Percentiles rank a stretch among this genome's conserved stretches.
Evolutionary conservation across 2,329 filamentous ascomycete species (phyloP).

Genomic region (Nannizzia gypsea): DNA sequence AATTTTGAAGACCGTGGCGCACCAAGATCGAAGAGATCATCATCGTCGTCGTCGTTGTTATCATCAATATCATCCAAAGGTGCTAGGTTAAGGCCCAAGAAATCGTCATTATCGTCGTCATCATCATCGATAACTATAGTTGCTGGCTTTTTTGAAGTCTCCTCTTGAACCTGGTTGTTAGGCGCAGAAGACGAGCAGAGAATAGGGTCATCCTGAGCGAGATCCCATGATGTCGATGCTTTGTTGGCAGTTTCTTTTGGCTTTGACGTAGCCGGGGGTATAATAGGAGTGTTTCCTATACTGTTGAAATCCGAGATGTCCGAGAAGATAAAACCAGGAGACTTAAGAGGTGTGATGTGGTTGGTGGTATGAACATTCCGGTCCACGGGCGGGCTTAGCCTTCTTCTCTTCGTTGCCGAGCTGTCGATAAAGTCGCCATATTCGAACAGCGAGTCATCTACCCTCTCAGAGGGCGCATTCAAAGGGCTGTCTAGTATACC

Average conservation of each 20-base stretch:
- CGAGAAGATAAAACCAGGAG: background rate
- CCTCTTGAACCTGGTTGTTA: constrained; percentile 13
- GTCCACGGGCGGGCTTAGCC: constrained; percentile 18
- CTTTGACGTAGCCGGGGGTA: constrained; percentile 3
- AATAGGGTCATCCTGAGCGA: constrained; percentile 30
- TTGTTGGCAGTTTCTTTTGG: background rate
- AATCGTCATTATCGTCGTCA: constrained; percentile 16
- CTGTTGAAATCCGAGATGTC: constrained; percentile 3
- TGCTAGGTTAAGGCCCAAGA: background rate
- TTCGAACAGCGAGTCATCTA: constrained; percentile 11
- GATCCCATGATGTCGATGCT: constrained; percentile 9
- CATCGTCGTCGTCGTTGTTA: constrained; percentile 15
- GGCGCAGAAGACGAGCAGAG: constrained; percentile 32
- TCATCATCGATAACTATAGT: constrained; percentile 30
- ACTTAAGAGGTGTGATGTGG: background rate
- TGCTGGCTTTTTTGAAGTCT: constrained; percentile 12
- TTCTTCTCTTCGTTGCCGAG: constrained; percentile 20
- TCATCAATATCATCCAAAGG: background rate
- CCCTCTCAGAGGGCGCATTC: constrained; percentile 2
- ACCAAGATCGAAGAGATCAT: constrained; percentile 17
- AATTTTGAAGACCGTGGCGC: constrained; percentile 14
- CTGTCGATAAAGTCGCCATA: background rate
- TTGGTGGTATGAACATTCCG: constrained; percentile 8
- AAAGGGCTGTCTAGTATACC: background rate
- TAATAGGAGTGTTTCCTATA: background rate